Conservation (phyloP, 129 eudicot genomes). For the Tagetes erecta region DNA sequence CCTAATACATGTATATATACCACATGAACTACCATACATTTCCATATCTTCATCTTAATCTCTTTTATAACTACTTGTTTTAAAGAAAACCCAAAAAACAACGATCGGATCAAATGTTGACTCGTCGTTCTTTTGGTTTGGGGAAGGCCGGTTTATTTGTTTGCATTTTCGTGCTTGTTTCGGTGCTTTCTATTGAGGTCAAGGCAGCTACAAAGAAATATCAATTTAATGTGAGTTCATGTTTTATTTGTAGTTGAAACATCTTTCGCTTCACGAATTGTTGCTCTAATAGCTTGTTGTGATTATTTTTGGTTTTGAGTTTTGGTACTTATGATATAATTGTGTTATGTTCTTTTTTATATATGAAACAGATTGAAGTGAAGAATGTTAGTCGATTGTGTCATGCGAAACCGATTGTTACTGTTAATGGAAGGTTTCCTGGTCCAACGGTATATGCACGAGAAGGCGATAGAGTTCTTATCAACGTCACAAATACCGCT, state of each 20-base stretch:
- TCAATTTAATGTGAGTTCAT: conserved; percentile 55
- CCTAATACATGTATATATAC: not conserved
- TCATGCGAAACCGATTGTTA: conserved; percentile 6
- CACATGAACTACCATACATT: not conserved
- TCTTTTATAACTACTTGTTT: not conserved
- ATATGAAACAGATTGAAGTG: conserved; percentile 9
- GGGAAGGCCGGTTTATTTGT: conserved; percentile 13
- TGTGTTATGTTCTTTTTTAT: not conserved
- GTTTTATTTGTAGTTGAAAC: not conserved
- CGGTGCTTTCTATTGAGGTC: conserved; percentile 26
- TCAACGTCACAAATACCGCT: conserved; percentile 2
- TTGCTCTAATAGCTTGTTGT: not conserved
- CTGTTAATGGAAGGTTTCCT: conserved; percentile 3
- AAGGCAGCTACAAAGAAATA: conserved; percentile 55
- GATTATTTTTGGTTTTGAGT: not conserved
- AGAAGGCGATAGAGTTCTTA: conserved; percentile 12
- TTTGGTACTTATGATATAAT: not conserved
- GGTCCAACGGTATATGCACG: conserved; percentile 1
- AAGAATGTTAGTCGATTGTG: conserved; percentile 7
- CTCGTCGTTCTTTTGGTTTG: not conserved
- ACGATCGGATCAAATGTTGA: conserved; percentile 30
- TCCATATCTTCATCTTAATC: conserved; percentile 16
- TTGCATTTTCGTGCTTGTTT: conserved; percentile 26
- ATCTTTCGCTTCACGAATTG: not conserved
- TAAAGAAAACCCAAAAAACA: not conserved